Conservation (phyloP, 768 basidiomycete species). For the Pulveroboletus sp. region DNA sequence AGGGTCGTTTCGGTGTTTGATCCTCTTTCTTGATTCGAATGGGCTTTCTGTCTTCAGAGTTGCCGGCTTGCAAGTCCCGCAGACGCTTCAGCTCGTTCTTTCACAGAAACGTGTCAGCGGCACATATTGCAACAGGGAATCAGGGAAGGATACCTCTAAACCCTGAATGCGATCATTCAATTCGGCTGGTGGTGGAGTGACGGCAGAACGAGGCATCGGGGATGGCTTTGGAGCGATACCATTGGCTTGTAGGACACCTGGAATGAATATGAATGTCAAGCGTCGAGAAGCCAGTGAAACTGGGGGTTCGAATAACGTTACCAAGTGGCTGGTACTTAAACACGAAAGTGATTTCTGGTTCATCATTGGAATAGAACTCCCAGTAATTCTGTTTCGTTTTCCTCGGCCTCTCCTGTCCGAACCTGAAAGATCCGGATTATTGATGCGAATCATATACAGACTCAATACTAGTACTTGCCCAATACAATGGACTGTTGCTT, state of each 20-base stretch:
- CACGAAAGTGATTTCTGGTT: slow-evolving; percentile 13
- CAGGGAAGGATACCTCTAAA: too few species aligned
- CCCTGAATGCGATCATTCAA: neutral
- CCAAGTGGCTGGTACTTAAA: slow-evolving; percentile 21
- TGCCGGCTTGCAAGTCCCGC: too few species aligned
- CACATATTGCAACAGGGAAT: too few species aligned
- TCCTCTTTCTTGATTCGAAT: too few species aligned
- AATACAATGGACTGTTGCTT: slow-evolving; percentile 16
- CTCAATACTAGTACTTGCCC: slow-evolving; percentile 11
- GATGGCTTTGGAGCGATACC: slow-evolving; percentile 11
- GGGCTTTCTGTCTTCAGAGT: too few species aligned
- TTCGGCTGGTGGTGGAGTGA: neutral
- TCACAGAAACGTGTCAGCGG: neutral
- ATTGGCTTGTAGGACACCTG: slow-evolving; percentile 19
- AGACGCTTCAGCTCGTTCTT: too few species aligned
- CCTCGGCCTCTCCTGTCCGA: slow-evolving; percentile 10
- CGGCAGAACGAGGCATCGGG: neutral
- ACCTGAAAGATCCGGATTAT: slow-evolving; percentile 6
- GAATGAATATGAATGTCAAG: neutral
- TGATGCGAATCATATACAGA: neutral
- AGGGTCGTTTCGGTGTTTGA: too few species aligned
- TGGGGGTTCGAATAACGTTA: too few species aligned
- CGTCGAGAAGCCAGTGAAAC: neutral
- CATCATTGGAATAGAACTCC: neutral
- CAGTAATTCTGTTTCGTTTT: accelerated